Conservation (phyloP, 305 asterid species). For the Euphrasia arctica region DNA sequence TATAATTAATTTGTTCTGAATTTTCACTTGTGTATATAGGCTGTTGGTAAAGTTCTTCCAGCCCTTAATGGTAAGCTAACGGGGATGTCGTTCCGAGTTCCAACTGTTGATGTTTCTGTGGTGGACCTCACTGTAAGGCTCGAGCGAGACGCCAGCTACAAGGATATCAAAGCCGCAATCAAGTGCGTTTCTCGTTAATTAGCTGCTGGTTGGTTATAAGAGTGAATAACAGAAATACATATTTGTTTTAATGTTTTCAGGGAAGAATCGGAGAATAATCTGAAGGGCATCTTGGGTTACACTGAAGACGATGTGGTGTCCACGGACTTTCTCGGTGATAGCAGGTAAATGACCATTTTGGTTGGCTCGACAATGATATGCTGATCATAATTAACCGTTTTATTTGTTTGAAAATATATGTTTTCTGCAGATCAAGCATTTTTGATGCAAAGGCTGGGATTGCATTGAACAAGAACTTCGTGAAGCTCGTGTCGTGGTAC, state of each 20-base stretch:
- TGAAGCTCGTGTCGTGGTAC: conserved; percentile 55
- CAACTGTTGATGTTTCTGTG: conserved; percentile 51
- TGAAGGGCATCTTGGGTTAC: conserved; percentile 54
- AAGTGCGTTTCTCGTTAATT: conserved; percentile 31
- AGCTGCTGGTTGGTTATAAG: too few species aligned
- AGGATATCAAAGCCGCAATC: conserved; percentile 47
- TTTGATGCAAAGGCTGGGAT: conserved; percentile 57
- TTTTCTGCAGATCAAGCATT: conserved; percentile 38
- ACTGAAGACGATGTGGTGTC: conserved; percentile 56
- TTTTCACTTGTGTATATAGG: conserved; percentile 21
- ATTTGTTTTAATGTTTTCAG: conserved; percentile 17
- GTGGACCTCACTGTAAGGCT: conserved; percentile 50
- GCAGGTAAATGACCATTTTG: conserved; percentile 27
- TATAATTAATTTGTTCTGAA: background rate
- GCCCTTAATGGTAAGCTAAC: conserved; percentile 44
- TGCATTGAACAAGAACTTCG: conserved; percentile 49
- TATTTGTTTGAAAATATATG: background rate
- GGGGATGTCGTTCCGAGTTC: conserved; percentile 58
- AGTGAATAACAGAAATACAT: too few species aligned
- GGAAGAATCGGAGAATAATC: conserved; percentile 44
- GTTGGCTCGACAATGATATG: too few species aligned
- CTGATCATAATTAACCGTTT: too few species aligned
- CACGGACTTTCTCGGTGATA: conserved; percentile 45
- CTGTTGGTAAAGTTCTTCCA: conserved; percentile 59
- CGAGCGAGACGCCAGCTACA: conserved; percentile 44